Conservation (phyloP, 1,284 basidiomycete genomes). For the Heterobasidion occidentale region DNA sequence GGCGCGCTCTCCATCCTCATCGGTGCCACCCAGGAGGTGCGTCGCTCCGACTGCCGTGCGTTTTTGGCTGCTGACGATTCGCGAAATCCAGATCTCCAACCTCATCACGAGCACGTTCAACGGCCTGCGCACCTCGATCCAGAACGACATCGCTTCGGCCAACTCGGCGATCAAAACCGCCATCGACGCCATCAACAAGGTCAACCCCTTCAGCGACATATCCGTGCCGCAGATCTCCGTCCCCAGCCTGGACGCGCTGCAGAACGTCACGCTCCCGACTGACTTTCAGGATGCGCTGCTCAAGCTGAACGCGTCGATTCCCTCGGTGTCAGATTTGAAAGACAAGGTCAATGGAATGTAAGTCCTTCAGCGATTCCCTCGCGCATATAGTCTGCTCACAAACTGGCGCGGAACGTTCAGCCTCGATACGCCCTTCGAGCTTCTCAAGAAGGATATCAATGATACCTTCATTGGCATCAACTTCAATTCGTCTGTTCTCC, state of each 20-base stretch:
- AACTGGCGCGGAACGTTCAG: conserved; percentile 25
- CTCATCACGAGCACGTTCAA: conserved; percentile 57
- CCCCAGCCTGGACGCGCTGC: conserved; percentile 63
- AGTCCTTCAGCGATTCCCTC: conserved; percentile 19
- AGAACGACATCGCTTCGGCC: conserved; percentile 59
- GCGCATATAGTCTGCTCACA: conserved; percentile 1
- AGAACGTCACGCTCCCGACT: conserved; percentile 79
- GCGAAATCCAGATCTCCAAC: conserved; percentile 50
- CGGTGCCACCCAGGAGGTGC: conserved; percentile 70
- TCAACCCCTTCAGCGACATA: conserved; percentile 64
- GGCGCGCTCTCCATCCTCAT: conserved; percentile 80
- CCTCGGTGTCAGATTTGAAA: conserved; percentile 73
- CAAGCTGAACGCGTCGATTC: conserved; percentile 75
- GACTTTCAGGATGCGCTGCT: conserved; percentile 68
- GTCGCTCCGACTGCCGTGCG: conserved; percentile 15
- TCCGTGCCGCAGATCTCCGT: conserved; percentile 62
- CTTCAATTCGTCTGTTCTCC: conserved; percentile 65
- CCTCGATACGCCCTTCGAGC: conserved; percentile 80
- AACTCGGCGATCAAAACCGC: conserved; percentile 64
- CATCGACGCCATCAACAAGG: conserved; percentile 62
- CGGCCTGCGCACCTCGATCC: conserved; percentile 57
- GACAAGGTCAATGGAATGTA: conserved; percentile 67
- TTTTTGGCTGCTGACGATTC: conserved; percentile 6
- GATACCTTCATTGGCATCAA: conserved; percentile 66
- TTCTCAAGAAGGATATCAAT: conserved; percentile 82